phyloP scores from a whole-genome alignment of 1,139 yeast genomes.

The Debaryomyces sp. region DNA sequence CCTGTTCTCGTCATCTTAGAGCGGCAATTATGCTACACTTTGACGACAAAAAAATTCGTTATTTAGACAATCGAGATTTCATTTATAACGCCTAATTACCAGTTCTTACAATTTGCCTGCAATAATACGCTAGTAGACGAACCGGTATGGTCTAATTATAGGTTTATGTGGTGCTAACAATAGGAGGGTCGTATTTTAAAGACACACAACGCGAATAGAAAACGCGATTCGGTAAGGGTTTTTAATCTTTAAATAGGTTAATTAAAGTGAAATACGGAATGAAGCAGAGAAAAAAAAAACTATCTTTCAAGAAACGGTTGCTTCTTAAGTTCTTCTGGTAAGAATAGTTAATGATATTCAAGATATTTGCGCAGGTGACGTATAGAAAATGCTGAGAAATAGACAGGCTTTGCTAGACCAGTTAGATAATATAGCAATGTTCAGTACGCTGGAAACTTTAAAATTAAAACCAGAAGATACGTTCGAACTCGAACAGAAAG shows the following conservation, averaged over 20 bases:
- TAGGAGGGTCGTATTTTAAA: neutral
- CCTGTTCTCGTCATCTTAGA: neutral
- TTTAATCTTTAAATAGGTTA: neutral
- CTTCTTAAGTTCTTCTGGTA: neutral
- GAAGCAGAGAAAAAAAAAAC: neutral
- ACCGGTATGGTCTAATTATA: neutral
- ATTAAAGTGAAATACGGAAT: neutral
- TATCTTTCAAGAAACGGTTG: neutral
- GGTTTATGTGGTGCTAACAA: neutral
- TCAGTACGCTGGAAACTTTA: neutral
- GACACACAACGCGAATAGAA: neutral
- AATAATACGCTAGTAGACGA: neutral
- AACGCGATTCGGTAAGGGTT: slow-evolving; percentile 1
- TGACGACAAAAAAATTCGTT: neutral
- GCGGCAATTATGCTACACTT: neutral
- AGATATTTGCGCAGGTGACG: neutral
- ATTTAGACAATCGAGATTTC: neutral
- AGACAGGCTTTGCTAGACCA: slow-evolving; percentile 2
- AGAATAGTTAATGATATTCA: neutral
- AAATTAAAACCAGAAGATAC: neutral
- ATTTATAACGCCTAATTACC: neutral
- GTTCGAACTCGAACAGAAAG: neutral
- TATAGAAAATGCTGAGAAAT: neutral
- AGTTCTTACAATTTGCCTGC: neutral
- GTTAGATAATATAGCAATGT: slow-evolving; percentile 1